Evolutionary conservation across 164 flowering plant genomes (phyloP).

Genomic region (Magnolia officinalis): DNA sequence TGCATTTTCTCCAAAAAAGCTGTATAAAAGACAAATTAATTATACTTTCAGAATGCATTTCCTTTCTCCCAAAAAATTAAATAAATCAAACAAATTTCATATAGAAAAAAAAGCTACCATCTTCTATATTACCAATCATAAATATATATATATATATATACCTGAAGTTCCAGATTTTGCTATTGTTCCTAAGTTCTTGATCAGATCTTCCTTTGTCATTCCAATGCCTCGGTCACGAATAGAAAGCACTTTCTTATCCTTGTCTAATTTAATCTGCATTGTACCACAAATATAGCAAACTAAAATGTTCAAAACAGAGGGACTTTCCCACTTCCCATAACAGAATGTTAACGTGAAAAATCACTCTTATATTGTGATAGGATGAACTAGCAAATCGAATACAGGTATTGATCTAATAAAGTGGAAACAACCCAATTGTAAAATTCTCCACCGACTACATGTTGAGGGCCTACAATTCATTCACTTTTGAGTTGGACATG

Average conservation of each 20-base stretch:
- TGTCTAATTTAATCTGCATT: conserved; percentile 89
- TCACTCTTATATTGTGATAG: no score
- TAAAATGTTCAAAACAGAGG: background rate
- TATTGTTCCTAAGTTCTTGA: conserved; percentile 95
- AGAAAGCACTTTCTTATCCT: conserved; percentile 83
- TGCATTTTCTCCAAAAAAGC: conserved; percentile 98
- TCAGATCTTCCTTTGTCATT: conserved; percentile 97
- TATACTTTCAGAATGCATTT: background rate
- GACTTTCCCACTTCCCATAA: background rate
- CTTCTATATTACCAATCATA: background rate
- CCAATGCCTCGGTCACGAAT: conserved; percentile 96
- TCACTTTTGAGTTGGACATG: no score
- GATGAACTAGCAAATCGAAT: no score
- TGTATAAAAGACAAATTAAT: conserved; percentile 24
- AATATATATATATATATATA: conserved; percentile 10
- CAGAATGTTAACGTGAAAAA: no score
- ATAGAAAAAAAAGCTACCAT: no score
- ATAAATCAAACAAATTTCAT: background rate
- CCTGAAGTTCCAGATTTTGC: conserved; percentile 99
- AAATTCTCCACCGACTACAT: no score
- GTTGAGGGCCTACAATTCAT: no score
- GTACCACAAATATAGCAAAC: background rate
- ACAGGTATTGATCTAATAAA: no score
- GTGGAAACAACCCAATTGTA: no score
- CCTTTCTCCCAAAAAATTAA: background rate